Base-by-base conservation (phyloP, 73 alveolate genomes). In the Blepharisma japonicum region DNA sequence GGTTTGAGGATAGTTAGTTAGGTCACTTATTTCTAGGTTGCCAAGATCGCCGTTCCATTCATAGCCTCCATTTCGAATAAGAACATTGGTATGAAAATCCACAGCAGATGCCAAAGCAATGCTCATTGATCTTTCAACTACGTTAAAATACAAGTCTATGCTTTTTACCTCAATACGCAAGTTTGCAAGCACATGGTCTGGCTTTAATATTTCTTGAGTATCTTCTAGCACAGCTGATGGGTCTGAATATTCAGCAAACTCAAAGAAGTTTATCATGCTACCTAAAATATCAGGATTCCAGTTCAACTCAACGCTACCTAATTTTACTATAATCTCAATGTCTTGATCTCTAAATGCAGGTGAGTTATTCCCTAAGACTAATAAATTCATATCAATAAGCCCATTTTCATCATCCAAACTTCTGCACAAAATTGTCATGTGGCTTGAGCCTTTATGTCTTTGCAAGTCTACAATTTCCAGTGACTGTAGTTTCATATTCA, bases 161-260 rank as follows among this genome's bases (percentile, higher is more conserved):
- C 47, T 25, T 61, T 61, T 39, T n/a, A 25, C 11, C 2, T 61
- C 49, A 61, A 61, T 61, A 18, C 23, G 11, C 3, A 61, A 5
- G 5, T 61, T 39, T 61, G 23, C 14, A 8, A 61, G 23, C 18
- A 61, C 47, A 61, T 61, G 74, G 46, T 61, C 74, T 25, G 14
- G 14, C n/a, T 61, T 39, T 25, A 61, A 4, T 0, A 61, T 25
- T 20, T 39, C 74, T 14, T 20, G 18, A 2, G 39, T 61, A 14
- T 61, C 74, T 61, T 61, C 74, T 14, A 61, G 14, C 0, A 61
- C 14, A 1, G 47, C 18, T 18, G 74, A 14, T 25, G 74, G 74
- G 74, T 61, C 74, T 18, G 74, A 61, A 61, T 61, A 61, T 25
- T 61, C 74, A 25, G 74, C 74, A 4, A 61, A 61, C 23, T 61